Evolutionary conservation across 2,329 filamentous ascomycete species (phyloP), one percentile per base, ranked within the genome.

Genomic region (Phialemonium atrogriseum): DNA sequence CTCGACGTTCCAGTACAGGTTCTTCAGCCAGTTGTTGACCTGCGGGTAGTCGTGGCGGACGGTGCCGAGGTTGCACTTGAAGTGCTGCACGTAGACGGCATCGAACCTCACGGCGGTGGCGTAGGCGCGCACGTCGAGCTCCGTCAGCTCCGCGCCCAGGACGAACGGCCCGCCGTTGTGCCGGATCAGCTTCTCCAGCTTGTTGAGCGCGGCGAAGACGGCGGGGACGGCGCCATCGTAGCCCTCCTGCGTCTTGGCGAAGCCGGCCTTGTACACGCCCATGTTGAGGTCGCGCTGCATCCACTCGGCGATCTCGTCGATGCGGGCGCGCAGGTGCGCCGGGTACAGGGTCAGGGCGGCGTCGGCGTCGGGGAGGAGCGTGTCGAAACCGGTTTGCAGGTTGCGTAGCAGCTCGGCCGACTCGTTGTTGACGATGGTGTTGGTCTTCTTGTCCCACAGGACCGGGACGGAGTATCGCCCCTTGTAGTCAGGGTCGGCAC

Each of bases 21-120:
- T 61, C 51, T 66, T 73, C 40, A 80, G 41, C 71, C 73, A 80
- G 39, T 75, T 72, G 46, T 75, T 62, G 34, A 79, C 44, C 9
- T 70, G 60, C 1, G 75, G 75, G 42, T 80, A 80, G 34, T 72
- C 64, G 44, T 72, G 66, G 5, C 76, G 56, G 24, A 80, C 66
- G 9, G 60, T 77, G 3, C 73, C 71, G 18, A 80, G 49, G 48
- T 80, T 79, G 44, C 71, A 75, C 55, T 79, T 80, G 59, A 80
- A 80, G 51, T 79, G 74, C 56, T 79, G 73, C 10, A 74, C 71
- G 45, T 80, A 80, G 4, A 74, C 66, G 3, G 62, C 54, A 39
- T 80, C 75, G 43, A 80, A 70, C 4, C 75, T 59, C n/a, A 79
- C 58, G 10, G 76, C 41, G 0, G 73, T 78, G 3, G 66, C 60